Evolutionary conservation across 805 yeast species (phyloP).

Genomic region (Kurtzmaniella cleridarum): DNA sequence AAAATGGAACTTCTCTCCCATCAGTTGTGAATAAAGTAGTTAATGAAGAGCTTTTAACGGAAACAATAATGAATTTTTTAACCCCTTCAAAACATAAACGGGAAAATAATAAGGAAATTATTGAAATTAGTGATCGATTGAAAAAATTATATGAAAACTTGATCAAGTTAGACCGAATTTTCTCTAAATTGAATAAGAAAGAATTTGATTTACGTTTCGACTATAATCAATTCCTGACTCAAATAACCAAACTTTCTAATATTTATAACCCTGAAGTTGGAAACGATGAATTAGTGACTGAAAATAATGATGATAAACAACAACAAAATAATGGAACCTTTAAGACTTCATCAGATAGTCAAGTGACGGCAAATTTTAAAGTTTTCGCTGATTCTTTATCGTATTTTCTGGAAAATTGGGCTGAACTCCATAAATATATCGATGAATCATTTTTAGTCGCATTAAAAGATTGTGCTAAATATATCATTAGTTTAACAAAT

Average conservation of each 20-base stretch:
- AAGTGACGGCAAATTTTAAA: conserved; percentile 26
- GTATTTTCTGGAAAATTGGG: conserved; percentile 36
- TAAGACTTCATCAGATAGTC: conserved; percentile 4
- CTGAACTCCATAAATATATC: conserved; percentile 39
- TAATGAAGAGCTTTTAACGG: conserved; percentile 77
- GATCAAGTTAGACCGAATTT: conserved; percentile 70
- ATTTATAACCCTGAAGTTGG: conserved; percentile 18
- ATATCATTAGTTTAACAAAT: conserved; percentile 39
- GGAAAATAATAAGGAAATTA: conserved; percentile 65
- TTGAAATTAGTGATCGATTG: conserved; percentile 68
- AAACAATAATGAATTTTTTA: conserved; percentile 90
- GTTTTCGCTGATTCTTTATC: conserved; percentile 34
- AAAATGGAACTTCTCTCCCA: conserved; percentile 12
- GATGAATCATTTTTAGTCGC: conserved; percentile 82
- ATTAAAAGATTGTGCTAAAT: conserved; percentile 82
- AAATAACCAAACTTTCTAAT: conserved; percentile 60
- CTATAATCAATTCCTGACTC: conserved; percentile 64
- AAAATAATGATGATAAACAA: background rate
- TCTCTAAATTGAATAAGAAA: conserved; percentile 63
- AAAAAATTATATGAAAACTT: conserved; percentile 83
- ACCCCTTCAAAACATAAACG: conserved; percentile 60
- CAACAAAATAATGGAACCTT: conserved; percentile 4
- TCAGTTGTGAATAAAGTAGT: conserved; percentile 35
- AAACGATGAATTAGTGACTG: conserved; percentile 7
- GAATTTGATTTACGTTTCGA: conserved; percentile 72